phyloP scores from a whole-genome alignment of 1,284 basidiomycete genomes.

The Butyriboletus appendiculatus region DNA sequence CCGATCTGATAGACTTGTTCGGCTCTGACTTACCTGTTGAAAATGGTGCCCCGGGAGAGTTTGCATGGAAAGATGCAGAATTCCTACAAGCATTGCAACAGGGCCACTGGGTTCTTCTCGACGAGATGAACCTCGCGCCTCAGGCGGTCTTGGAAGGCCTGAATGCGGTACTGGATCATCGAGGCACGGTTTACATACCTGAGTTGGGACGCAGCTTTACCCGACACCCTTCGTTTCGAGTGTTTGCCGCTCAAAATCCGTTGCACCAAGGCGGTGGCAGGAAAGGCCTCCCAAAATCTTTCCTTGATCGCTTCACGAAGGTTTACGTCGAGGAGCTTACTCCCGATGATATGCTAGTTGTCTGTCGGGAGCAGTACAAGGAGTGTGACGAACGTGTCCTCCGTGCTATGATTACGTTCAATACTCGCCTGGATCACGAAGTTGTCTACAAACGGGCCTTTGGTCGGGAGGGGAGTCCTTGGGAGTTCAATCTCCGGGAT shows the following conservation, averaged over 20 bases:
- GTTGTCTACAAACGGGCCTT: slow-evolving; percentile 71
- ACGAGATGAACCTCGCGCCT: slow-evolving; percentile 98
- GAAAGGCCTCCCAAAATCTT: slow-evolving; percentile 97
- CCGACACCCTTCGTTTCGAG: slow-evolving; percentile 89
- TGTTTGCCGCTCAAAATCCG: slow-evolving; percentile 99
- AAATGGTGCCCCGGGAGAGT: slow-evolving; percentile 89
- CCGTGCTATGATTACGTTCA: slow-evolving; percentile 85
- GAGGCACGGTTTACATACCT: slow-evolving; percentile 94
- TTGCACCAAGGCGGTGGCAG: slow-evolving; percentile 95
- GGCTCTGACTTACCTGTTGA: slow-evolving; percentile 97
- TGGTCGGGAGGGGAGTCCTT: slow-evolving; percentile 86
- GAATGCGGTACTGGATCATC: slow-evolving; percentile 96
- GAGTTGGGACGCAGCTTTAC: slow-evolving; percentile 91
- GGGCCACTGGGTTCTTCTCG: slow-evolving; percentile 95
- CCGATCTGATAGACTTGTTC: slow-evolving; percentile 95
- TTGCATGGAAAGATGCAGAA: slow-evolving; percentile 97
- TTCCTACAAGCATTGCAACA: slow-evolving; percentile 92
- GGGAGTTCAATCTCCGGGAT: slow-evolving; percentile 99
- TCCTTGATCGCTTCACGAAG: slow-evolving; percentile 97
- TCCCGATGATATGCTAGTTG: slow-evolving; percentile 75
- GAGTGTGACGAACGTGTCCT: slow-evolving; percentile 56
- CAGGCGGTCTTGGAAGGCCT: slow-evolving; percentile 97
- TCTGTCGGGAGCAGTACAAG: slow-evolving; percentile 80
- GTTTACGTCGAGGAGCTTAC: slow-evolving; percentile 92
- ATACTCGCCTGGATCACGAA: slow-evolving; percentile 71